Base-by-base conservation (phyloP, 129 eudicot species). In the Flaveria linearis region DNA sequence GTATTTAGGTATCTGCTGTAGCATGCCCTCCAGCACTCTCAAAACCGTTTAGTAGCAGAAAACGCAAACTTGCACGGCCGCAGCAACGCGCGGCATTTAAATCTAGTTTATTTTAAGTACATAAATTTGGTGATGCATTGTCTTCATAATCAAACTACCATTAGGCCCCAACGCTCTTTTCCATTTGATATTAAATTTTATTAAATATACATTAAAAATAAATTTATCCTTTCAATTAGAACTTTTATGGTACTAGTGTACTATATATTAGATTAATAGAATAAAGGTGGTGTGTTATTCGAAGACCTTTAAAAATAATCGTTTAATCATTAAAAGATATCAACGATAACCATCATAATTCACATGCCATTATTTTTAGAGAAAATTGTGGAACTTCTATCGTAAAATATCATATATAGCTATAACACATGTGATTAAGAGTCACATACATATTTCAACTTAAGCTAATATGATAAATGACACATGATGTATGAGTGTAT, bases 81-180 rank as follows among this genome's bases (percentile, higher is more conserved):
- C n/a, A n/a, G n/a, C n/a, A n/a, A n/a, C n/a, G n/a, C n/a, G n/a
- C n/a, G n/a, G n/a, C n/a, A n/a, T n/a, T n/a, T n/a, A n/a, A n/a
- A n/a, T n/a, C n/a, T n/a, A n/a, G n/a, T n/a, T 58, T 75, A 61
- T 61, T 45, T 58, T 75, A 61, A 75, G 78, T 50, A 58, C 78
- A 63, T 11, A 62, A 45, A 28, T 75, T 75, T 26, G 78, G 78
- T 62, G 70, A n/a, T 60, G 71, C 46, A 60, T 61, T 13, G 47
- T 60, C 28, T 60, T 74, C 71, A 18, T 23, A 45, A 43, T 74
- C 51, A 60, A 45, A 23, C 36, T 20, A 53, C 36, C 57, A 43
- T 62, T 74, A 58, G 58, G 77, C 36, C 78, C 78, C 71, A 60
- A 39, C 57, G 13, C 41, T 23, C 3, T 61, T 74, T 74, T 15